These are phyloP conservation scores for Arthrobotrys megalospora DNA, from an alignment of 2,329 filamentous ascomycete species.

Conservation along the genomic window DNA sequence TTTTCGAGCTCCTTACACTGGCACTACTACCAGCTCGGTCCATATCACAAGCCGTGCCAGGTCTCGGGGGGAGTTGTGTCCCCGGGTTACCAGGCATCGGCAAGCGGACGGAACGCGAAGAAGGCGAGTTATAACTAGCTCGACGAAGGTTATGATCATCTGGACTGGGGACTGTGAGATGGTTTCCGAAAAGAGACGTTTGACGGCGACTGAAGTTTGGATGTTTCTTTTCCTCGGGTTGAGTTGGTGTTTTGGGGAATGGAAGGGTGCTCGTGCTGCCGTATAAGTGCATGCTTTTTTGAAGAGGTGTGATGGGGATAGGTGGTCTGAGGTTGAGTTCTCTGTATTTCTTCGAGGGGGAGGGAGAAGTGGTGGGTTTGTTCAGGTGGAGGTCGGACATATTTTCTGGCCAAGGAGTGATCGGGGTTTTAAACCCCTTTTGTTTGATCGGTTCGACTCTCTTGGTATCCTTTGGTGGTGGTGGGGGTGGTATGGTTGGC, in stretches of 20 bases:
- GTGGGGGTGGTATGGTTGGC: constrained; percentile 9
- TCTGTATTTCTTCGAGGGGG: constrained; percentile 15
- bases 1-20: constrained; percentile 17
- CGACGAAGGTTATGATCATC: constrained; percentile 41
- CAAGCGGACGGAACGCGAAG: neutral
- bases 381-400: neutral
- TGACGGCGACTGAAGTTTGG: constrained; percentile 8
- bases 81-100: neutral
- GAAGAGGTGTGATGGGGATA: constrained; percentile 10
- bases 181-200: constrained; percentile 31
- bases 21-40: constrained; percentile 14
- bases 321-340: constrained; percentile 30
- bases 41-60: neutral
- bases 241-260: neutral
- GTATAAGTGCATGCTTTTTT: constrained; percentile 8
- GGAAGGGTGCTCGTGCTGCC: neutral
- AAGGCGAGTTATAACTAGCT: constrained; percentile 35
- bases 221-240: neutral
- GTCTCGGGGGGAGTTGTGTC: neutral
- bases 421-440: neutral
- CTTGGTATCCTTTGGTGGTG: constrained; percentile 7
- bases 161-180: constrained; percentile 29
- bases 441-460: neutral
- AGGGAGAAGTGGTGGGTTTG: neutral
- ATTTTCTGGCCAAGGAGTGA: neutral